Conservation (phyloP, 805 yeast genomes). For the Ogataea ganodermae region DNA sequence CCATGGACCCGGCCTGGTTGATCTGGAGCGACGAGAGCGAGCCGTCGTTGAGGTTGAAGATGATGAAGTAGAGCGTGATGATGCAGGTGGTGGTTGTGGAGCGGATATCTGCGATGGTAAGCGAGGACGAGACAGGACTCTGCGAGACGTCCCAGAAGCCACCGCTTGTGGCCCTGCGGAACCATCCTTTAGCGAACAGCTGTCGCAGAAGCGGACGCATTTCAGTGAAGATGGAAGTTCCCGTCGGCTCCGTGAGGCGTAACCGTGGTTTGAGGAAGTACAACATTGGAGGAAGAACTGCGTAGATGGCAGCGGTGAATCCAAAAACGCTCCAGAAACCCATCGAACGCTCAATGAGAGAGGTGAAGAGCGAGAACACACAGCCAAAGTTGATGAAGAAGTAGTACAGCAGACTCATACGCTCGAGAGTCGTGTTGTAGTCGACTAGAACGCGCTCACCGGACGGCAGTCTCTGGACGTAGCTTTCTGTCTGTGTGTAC, state of each 20-base stretch:
- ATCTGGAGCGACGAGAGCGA: conserved; percentile 50
- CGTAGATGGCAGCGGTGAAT: conserved; percentile 54
- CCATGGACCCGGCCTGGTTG: conserved; percentile 54
- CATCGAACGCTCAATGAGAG: conserved; percentile 47
- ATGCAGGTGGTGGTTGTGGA: conserved; percentile 46
- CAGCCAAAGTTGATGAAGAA: conserved; percentile 58
- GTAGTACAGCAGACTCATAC: conserved; percentile 46
- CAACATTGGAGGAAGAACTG: conserved; percentile 48
- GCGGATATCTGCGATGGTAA: conserved; percentile 43
- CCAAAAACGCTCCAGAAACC: conserved; percentile 56
- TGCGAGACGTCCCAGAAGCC: conserved; percentile 43
- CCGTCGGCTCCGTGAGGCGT: conserved; percentile 37
- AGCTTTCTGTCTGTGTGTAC: conserved; percentile 57
- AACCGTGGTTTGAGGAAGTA: conserved; percentile 38
- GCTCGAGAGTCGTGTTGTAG: conserved; percentile 43
- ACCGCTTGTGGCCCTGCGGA: conserved; percentile 38
- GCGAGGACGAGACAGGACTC: neutral
- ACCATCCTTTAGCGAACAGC: conserved; percentile 43
- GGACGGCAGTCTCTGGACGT: conserved; percentile 50
- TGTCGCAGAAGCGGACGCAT: conserved; percentile 41
- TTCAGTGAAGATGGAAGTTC: conserved; percentile 46
- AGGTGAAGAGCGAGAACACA: conserved; percentile 49
- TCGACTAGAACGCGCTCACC: conserved; percentile 62
- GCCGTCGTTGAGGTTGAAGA: conserved; percentile 44
- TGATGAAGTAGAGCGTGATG: conserved; percentile 45